phyloP scores from a whole-genome alignment of 2,329 filamentous ascomycete species.

The Dactylellina haptotyla region DNA sequence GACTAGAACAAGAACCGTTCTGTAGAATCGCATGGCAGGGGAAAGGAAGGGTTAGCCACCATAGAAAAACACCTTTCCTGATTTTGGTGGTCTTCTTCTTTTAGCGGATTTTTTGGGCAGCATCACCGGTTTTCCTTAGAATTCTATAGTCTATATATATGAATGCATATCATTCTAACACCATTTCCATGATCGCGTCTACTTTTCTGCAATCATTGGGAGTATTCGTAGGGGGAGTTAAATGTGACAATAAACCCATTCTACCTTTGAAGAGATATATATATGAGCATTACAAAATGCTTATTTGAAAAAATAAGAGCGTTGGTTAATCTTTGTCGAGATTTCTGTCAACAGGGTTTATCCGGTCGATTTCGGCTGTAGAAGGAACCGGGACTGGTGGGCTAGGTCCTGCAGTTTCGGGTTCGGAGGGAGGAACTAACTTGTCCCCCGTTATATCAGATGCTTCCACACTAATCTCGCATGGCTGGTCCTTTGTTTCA shows the following conservation, averaged over 20 bases:
- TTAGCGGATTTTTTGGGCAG: slow-evolving; percentile 37
- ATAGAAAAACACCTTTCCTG: neutral
- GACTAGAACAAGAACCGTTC: neutral
- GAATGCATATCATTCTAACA: neutral
- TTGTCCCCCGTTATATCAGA: neutral
- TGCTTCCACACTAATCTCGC: neutral
- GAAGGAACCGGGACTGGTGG: neutral
- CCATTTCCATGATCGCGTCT: neutral
- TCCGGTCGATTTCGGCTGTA: neutral
- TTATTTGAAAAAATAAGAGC: too few relatives aligned
- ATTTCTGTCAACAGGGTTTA: neutral
- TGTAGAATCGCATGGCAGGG: neutral
- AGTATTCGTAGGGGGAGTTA: too few relatives aligned
- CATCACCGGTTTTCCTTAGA: slow-evolving; percentile 10
- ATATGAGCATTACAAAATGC: neutral
- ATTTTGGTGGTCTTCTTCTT: slow-evolving; percentile 2
- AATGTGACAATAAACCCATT: too few relatives aligned
- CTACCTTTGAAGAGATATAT: too few relatives aligned
- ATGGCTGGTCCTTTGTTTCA: neutral
- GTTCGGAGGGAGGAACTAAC: neutral
- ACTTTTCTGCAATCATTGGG: too few relatives aligned
- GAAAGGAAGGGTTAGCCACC: neutral
- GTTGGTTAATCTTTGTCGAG: neutral
- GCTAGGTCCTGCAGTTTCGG: neutral
- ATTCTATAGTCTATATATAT: slow-evolving; percentile 20